phyloP scores from a whole-genome alignment of 148 eudicot species.

The Tetragonia tetragonoides region DNA sequence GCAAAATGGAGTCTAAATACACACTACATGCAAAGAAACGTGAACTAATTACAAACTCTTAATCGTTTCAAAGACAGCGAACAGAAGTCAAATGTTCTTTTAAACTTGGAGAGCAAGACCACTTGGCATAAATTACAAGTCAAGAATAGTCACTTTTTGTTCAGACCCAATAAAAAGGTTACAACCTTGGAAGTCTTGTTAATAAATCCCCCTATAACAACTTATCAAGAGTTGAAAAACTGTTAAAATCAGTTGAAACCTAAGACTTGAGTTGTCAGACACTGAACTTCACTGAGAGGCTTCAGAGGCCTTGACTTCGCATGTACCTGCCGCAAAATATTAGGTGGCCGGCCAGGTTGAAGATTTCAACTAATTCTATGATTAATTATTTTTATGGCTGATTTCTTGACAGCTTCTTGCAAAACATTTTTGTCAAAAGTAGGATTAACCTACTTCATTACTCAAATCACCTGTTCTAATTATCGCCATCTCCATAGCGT shows the following conservation, averaged over 20 bases:
- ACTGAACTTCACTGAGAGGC: background rate
- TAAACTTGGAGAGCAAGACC: background rate
- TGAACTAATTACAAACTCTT: background rate
- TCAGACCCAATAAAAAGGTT: background rate
- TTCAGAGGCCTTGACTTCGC: background rate
- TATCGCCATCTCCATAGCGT: background rate
- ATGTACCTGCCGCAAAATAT: background rate
- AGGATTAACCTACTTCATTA: slow-evolving; percentile 4
- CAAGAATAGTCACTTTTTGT: background rate
- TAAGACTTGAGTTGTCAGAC: background rate
- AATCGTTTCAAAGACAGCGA: background rate
- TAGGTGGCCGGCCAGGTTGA: slow-evolving; percentile 9
- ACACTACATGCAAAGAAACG: background rate
- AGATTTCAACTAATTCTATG: background rate
- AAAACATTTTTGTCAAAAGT: background rate
- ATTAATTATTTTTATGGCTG: background rate
- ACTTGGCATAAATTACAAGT: background rate
- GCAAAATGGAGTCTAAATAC: background rate
- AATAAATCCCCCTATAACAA: too few relatives aligned
- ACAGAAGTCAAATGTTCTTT: background rate
- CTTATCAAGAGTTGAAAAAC: background rate
- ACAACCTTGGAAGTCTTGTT: background rate
- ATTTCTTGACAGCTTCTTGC: background rate
- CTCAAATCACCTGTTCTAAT: background rate
- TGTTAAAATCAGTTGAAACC: background rate